Base-by-base conservation (phyloP, 1,139 yeast species). In the Magnusiomyces ingens region DNA sequence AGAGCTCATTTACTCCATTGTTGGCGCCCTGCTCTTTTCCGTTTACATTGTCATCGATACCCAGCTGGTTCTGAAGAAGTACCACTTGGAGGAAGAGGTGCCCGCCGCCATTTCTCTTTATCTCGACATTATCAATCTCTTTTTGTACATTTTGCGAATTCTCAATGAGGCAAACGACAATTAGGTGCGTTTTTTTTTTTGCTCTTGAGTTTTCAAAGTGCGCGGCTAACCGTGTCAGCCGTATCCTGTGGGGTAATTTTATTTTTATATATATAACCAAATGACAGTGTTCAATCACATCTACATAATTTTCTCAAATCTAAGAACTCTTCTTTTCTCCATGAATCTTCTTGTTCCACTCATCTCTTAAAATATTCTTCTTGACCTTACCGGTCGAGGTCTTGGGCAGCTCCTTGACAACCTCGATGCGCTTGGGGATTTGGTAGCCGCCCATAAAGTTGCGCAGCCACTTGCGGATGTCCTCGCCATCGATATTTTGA, bases 71-170 rank as follows among this genome's bases (percentile, higher is more conserved):
- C 78, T 89, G 80, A 85, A 87, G 64, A 84, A 83, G 55, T 85
- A 79, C 62, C 86, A 85, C 64, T 84, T 94, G 57, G 96, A 87
- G 60, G 96, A 90, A 62, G 95, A 88, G 62, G 78, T 91, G 18
- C 81, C 85, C 32, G 89, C 95, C 51, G 81, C 94, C 17, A 81
- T 89, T 65, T 73, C 80, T 59, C 76, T 89, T 57, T 89, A 89
- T 68, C 76, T 89, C 74, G 96, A 89, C 66, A 77, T 89, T 49
- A 74, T 89, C 69, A 89, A 89, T 70, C 76, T 89, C 71, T 89
- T 89, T 73, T 69, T 89, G 61, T 82, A 81, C 68, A 83, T 89
- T 59, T 76, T 89, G 67, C 75, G 95, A 57, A 76, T 89, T 48
- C 72, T 89, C 61, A 77, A 81, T 55, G 75, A 73, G 63, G 73